Conservation (phyloP, 495 filamentous ascomycete species). For the Hypoxylon cercidicola region DNA sequence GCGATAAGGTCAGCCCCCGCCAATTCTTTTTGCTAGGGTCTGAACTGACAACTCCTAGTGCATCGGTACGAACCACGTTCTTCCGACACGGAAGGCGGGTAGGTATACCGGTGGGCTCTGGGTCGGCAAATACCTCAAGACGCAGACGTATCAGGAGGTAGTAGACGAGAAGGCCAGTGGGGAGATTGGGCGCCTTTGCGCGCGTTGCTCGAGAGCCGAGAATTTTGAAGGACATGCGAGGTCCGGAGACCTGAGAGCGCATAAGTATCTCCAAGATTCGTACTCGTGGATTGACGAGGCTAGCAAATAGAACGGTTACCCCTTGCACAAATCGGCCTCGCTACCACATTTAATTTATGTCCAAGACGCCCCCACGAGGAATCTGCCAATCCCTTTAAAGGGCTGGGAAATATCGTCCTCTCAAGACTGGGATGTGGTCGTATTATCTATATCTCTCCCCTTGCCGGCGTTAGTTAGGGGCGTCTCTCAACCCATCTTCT, state of each 20-base stretch:
- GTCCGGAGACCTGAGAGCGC: constrained; percentile 59
- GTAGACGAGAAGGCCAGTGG: constrained; percentile 55
- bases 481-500: too few species aligned
- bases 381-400: too few species aligned
- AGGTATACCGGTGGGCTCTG: constrained; percentile 62
- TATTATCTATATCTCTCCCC: too few species aligned
- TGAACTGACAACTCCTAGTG: constrained; percentile 36
- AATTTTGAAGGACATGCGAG: constrained; percentile 65
- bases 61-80: constrained; percentile 66
- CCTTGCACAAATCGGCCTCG: not conserved
- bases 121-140: constrained; percentile 64
- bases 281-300: constrained; percentile 56
- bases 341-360: not conserved
- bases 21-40: not conserved
- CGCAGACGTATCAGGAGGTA: constrained; percentile 65
- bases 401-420: too few species aligned
- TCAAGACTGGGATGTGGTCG: too few species aligned
- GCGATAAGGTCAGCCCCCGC: constrained; percentile 54
- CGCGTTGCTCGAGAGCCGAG: constrained; percentile 61
- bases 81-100: constrained; percentile 60
- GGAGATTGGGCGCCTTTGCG: constrained; percentile 62
- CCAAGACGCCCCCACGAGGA: too few species aligned
- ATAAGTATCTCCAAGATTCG: constrained; percentile 54
- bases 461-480: too few species aligned
- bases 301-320: constrained; percentile 17